phyloP scores from a whole-genome alignment of 345 rosid species.

The Ceriops tagal region DNA sequence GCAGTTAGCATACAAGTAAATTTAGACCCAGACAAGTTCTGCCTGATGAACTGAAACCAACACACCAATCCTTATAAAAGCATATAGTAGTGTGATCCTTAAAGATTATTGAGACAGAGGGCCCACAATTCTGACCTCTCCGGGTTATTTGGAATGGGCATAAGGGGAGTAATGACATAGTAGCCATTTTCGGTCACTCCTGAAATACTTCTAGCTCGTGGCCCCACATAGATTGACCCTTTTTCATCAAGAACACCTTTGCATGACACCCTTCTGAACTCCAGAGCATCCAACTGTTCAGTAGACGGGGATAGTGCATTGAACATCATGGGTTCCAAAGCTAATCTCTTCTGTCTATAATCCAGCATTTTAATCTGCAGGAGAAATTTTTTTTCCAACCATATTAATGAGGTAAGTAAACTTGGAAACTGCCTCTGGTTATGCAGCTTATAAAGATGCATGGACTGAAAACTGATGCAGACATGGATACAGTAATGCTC shows the following conservation, averaged over 20 bases:
- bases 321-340: constrained; percentile 68
- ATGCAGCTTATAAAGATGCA: neutral
- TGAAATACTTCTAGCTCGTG: constrained; percentile 88
- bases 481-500: neutral
- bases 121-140: constrained; percentile 49
- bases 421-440: constrained; percentile 2
- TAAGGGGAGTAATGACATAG: constrained; percentile 69
- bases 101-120: neutral
- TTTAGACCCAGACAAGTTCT: neutral
- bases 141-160: constrained; percentile 55
- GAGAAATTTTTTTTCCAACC: neutral
- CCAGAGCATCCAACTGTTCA: constrained; percentile 47
- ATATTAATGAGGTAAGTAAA: neutral
- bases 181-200: constrained; percentile 93
- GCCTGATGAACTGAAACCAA: neutral
- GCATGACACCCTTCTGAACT: constrained; percentile 71
- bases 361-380: constrained; percentile 72
- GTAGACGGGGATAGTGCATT: constrained; percentile 38
- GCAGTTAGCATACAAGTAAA: neutral
- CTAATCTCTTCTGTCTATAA: constrained; percentile 59
- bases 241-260: constrained; percentile 69
- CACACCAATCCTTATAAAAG: neutral
- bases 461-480: neutral
- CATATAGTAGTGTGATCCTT: neutral
- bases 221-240: constrained; percentile 74